A percentile compares a stretch with the other conserved stretches of the same genome.
Conservation (phyloP, 805 yeast species). For the Metschnikowia picachoensis region DNA sequence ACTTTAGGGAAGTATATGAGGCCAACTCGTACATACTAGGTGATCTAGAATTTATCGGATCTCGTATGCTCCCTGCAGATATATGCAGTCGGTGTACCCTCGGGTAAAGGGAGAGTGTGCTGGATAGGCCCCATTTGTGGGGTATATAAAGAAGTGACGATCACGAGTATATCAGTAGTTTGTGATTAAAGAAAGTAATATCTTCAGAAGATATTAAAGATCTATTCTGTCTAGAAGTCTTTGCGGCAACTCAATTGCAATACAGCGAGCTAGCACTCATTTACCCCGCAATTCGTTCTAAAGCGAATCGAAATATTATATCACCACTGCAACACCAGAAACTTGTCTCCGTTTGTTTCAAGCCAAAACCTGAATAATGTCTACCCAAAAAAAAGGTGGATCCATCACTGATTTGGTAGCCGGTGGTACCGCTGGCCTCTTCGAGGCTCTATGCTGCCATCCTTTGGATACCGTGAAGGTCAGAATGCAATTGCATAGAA, state of each 20-base stretch:
- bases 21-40: too few relatives aligned
- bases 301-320: neutral
- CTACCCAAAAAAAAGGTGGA: constrained; percentile 31
- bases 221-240: too few relatives aligned
- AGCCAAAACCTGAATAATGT: constrained; percentile 5
- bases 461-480: constrained; percentile 98
- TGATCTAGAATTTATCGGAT: neutral
- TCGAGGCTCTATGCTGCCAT: constrained; percentile 97
- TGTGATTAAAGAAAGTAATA: too few relatives aligned
- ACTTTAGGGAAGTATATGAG: too few relatives aligned
- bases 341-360: too few relatives aligned
- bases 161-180: too few relatives aligned
- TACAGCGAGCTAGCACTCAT: neutral
- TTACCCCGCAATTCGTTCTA: neutral
- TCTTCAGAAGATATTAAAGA: neutral
- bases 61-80: constrained; percentile 1
- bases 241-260: too few relatives aligned
- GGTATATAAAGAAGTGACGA: constrained; percentile 9
- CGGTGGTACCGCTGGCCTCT: constrained; percentile 96
- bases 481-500: constrained; percentile 87
- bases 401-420: constrained; percentile 69
- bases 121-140: constrained; percentile 2
- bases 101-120: constrained; percentile 17
- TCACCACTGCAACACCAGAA: neutral
- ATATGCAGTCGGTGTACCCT: constrained; percentile 4